Percentiles rank a stretch among this genome's conserved stretches.
Conservation (phyloP, 495 filamentous ascomycete genomes). For the Penicillium cosmopolitanum region DNA sequence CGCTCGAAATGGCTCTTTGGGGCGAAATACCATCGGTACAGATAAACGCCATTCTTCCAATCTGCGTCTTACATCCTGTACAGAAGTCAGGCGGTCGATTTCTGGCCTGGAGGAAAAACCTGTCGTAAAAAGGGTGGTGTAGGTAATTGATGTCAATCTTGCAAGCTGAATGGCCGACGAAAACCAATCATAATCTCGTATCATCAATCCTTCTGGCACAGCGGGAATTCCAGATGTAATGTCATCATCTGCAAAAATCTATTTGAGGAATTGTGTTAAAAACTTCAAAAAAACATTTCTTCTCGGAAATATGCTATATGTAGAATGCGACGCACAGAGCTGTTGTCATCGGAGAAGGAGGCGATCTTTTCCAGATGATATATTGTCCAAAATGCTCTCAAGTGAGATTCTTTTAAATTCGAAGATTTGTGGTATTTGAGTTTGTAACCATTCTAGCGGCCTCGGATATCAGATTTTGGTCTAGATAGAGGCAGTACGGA, state of each 20-base stretch:
- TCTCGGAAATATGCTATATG: too few species aligned
- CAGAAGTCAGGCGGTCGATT: neutral
- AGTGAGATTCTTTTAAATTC: slow-evolving; percentile 18
- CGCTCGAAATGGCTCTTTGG: slow-evolving; percentile 8
- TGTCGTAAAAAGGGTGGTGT: slow-evolving; percentile 37
- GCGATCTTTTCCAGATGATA: slow-evolving; percentile 39
- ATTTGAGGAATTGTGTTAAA: slow-evolving; percentile 10
- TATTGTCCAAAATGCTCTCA: slow-evolving; percentile 40
- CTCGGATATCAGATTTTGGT: slow-evolving; percentile 28
- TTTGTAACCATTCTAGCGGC: neutral
- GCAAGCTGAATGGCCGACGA: slow-evolving; percentile 27
- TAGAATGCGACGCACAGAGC: slow-evolving; percentile 31
- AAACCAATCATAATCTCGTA: slow-evolving; percentile 39
- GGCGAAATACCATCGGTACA: neutral
- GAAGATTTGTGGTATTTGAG: neutral
- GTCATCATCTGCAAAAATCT: neutral
- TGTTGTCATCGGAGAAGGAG: slow-evolving; percentile 32
- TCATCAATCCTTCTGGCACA: slow-evolving; percentile 6
- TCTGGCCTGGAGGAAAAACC: slow-evolving; percentile 17
- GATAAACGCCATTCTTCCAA: neutral
- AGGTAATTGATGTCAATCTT: slow-evolving; percentile 33
- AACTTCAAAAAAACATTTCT: too few species aligned
- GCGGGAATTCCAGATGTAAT: neutral
- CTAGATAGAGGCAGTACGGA: slow-evolving; percentile 37
- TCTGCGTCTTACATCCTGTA: neutral